Conservation (phyloP, 148 eudicot genomes). For the Spergularia marina region DNA sequence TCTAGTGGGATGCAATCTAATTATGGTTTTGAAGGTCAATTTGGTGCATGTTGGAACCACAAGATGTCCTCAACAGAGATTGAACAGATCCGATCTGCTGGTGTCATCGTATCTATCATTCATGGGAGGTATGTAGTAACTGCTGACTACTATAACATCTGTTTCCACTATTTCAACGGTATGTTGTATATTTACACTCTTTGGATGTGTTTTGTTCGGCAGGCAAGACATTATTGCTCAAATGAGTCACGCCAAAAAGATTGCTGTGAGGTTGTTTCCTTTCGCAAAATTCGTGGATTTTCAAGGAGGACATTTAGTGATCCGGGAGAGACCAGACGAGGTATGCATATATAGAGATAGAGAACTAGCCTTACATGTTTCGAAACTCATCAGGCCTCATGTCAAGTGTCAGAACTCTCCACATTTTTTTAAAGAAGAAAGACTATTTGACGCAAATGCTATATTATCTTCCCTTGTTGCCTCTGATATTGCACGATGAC, state of each 20-base stretch:
- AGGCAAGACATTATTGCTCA: conserved; percentile 93
- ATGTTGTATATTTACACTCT: not conserved
- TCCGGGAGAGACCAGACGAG: conserved; percentile 96
- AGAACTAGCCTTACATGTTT: not conserved
- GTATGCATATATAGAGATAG: conserved; percentile 34
- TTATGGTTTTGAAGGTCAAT: conserved; percentile 88
- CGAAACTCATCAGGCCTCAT: too few species aligned
- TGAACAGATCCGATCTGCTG: conserved; percentile 56
- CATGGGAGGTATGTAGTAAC: conserved; percentile 72
- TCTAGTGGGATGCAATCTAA: conserved; percentile 87
- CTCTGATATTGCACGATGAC: not conserved
- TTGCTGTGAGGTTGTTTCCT: conserved; percentile 80
- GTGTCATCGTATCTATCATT: conserved; percentile 79
- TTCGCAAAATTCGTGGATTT: conserved; percentile 82
- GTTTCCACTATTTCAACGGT: not conserved
- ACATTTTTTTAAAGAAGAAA: too few species aligned
- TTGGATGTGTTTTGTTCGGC: conserved; percentile 6
- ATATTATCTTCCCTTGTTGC: not conserved
- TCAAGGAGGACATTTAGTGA: conserved; percentile 91
- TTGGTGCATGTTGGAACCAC: conserved; percentile 95
- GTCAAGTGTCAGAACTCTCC: too few species aligned
- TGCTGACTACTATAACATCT: not conserved
- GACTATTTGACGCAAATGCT: too few species aligned
- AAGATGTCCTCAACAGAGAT: conserved; percentile 60
- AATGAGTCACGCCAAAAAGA: conserved; percentile 65